Percentiles rank a stretch among this genome's conserved stretches.
phyloP scores from a whole-genome alignment of 1,284 basidiomycete species.

The Tilletia indica region DNA sequence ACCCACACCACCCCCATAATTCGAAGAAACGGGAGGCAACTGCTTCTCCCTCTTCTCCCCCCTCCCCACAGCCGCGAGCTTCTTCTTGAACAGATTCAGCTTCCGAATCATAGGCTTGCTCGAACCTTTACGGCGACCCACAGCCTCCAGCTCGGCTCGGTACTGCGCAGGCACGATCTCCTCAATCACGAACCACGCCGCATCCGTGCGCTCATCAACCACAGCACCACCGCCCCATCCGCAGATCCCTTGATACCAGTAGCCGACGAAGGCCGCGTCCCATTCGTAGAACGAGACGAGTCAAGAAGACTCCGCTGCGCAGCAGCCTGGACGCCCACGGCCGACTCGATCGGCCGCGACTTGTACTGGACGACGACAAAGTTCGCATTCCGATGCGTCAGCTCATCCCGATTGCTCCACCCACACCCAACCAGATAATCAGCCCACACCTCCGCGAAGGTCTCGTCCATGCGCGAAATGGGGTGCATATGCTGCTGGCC shows the following conservation, averaged over 20 bases:
- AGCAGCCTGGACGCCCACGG: slow-evolving; percentile 26
- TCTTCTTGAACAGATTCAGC: slow-evolving; percentile 46
- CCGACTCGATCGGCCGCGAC: slow-evolving; percentile 32
- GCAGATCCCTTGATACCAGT: not conserved
- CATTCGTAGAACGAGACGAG: not conserved
- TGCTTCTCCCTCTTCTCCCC: slow-evolving; percentile 22
- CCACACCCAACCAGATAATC: slow-evolving; percentile 51
- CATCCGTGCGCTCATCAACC: slow-evolving; percentile 34
- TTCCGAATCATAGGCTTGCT: slow-evolving; percentile 50
- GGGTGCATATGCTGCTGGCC: slow-evolving; percentile 29
- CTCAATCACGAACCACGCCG: slow-evolving; percentile 52
- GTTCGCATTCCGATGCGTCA: slow-evolving; percentile 50
- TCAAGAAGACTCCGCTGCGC: not conserved
- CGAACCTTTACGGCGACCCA: slow-evolving; percentile 29
- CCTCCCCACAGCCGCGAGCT: slow-evolving; percentile 20
- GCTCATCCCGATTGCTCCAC: slow-evolving; percentile 54
- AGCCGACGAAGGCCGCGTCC: not conserved
- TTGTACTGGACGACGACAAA: slow-evolving; percentile 54
- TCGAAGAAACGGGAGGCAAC: too few relatives aligned
- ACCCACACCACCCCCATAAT: too few relatives aligned
- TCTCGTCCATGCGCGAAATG: slow-evolving; percentile 46
- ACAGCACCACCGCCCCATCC: not conserved
- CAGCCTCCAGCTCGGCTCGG: slow-evolving; percentile 40
- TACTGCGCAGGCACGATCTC: slow-evolving; percentile 52
- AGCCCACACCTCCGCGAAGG: slow-evolving; percentile 52